Evolutionary conservation across 129 eudicot species (phyloP).

Genomic region (Chrysanthemum lavandulifolium): DNA sequence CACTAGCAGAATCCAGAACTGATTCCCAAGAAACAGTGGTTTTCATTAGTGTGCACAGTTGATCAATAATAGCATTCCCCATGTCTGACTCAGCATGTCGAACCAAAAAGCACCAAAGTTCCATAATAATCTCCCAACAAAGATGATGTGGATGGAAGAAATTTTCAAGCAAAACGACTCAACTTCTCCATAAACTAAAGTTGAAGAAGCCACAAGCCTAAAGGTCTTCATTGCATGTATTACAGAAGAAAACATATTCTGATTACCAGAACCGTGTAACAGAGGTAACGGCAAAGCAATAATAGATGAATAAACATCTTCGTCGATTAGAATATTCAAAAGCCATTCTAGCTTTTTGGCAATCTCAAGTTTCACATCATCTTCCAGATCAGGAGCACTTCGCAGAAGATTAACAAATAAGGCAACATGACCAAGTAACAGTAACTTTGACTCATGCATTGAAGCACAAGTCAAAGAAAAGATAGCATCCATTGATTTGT

Average conservation of each 20-base stretch:
- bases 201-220: conserved; percentile 22
- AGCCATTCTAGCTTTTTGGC: conserved; percentile 79
- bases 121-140: too few relatives aligned
- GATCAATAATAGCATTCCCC: too few relatives aligned
- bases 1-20: too few relatives aligned
- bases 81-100: too few relatives aligned
- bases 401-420: conserved; percentile 70
- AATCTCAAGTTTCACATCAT: conserved; percentile 53
- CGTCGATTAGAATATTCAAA: conserved; percentile 45
- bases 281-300: conserved; percentile 52
- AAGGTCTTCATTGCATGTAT: conserved; percentile 77
- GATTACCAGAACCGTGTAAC: conserved; percentile 44
- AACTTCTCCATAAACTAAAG: too few relatives aligned
- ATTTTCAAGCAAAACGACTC: too few relatives aligned
- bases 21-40: too few relatives aligned
- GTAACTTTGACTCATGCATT: conserved; percentile 42
- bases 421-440: conserved; percentile 51
- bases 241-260: conserved; percentile 49
- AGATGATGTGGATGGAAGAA: too few relatives aligned
- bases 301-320: conserved; percentile 60
- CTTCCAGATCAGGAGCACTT: conserved; percentile 61
- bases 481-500: conserved; percentile 24
- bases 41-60: too few relatives aligned
- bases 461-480: conserved; percentile 41
- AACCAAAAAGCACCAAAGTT: too few relatives aligned